Conservation (phyloP, 805 yeast species). For the Saccharomycopsis amapae region DNA sequence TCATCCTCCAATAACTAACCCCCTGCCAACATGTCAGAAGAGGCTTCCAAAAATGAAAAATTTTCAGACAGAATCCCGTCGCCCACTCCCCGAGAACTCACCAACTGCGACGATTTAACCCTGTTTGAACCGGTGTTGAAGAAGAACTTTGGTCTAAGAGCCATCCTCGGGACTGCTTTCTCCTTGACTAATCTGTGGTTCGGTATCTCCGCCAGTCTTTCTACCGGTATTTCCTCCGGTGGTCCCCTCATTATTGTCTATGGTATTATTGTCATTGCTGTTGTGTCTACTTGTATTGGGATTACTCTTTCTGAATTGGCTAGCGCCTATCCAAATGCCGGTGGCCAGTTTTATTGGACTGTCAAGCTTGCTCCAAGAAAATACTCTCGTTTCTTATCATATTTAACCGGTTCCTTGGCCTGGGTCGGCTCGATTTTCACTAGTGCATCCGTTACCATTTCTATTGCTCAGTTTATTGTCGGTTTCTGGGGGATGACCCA, state of each 20-base stretch:
- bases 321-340: conserved; percentile 48
- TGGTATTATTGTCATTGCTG: conserved; percentile 47
- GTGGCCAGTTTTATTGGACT: conserved; percentile 57
- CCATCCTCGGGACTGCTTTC: conserved; percentile 51
- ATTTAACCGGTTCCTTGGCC: conserved; percentile 54
- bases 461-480: conserved; percentile 44
- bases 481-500: conserved; percentile 38
- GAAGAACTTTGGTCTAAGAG: conserved; percentile 38
- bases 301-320: conserved; percentile 47
- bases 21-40: too few species aligned
- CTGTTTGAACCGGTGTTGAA: too few species aligned
- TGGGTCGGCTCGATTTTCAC: conserved; percentile 59
- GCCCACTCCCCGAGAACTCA: too few species aligned
- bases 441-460: conserved; percentile 50
- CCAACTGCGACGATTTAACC: too few species aligned
- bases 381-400: conserved; percentile 40
- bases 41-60: too few species aligned
- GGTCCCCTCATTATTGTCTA: conserved; percentile 53
- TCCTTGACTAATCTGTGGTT: conserved; percentile 58
- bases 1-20: too few species aligned
- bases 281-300: conserved; percentile 41
- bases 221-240: conserved; percentile 49
- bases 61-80: too few species aligned
- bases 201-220: conserved; percentile 49
- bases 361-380: conserved; percentile 44